Conservation (phyloP, 768 basidiomycete species). For the Boletellus ananiceps region DNA sequence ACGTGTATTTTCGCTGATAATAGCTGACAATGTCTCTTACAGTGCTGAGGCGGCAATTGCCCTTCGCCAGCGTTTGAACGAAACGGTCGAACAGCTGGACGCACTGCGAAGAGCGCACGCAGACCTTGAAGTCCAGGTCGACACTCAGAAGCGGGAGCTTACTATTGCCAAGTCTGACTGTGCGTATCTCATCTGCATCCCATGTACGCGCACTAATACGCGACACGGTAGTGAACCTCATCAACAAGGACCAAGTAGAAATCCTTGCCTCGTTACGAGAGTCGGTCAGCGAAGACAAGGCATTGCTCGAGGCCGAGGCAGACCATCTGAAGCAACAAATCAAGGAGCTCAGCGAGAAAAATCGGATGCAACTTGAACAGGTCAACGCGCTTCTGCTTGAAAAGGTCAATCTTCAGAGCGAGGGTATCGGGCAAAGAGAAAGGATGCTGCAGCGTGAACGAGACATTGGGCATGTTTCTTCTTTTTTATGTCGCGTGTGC, state of each 20-base stretch:
- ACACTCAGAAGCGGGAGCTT: constrained; percentile 60
- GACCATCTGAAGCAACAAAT: constrained; percentile 61
- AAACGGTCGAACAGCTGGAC: constrained; percentile 81
- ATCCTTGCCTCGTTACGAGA: constrained; percentile 82
- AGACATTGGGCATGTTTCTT: constrained; percentile 63
- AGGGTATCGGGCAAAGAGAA: constrained; percentile 87
- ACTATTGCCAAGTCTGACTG: constrained; percentile 83
- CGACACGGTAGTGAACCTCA: constrained; percentile 63
- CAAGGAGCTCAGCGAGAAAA: constrained; percentile 74
- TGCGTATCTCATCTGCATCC: constrained; percentile 34
- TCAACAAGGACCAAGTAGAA: constrained; percentile 91
- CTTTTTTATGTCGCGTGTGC: not conserved
- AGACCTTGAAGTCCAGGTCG: constrained; percentile 66
- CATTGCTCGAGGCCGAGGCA: constrained; percentile 64
- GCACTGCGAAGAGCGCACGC: constrained; percentile 59
- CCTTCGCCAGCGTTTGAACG: constrained; percentile 80
- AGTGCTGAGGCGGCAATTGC: constrained; percentile 88
- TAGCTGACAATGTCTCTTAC: constrained; percentile 6
- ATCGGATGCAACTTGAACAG: constrained; percentile 86
- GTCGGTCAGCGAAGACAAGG: constrained; percentile 86
- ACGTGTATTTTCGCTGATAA: not conserved
- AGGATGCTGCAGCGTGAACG: constrained; percentile 81
- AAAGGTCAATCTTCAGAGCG: constrained; percentile 86
- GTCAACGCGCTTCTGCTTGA: constrained; percentile 82
- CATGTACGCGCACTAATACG: constrained; percentile 2